phyloP scores from a whole-genome alignment of 257 asterid genomes.

The Scutellaria galericulata region DNA sequence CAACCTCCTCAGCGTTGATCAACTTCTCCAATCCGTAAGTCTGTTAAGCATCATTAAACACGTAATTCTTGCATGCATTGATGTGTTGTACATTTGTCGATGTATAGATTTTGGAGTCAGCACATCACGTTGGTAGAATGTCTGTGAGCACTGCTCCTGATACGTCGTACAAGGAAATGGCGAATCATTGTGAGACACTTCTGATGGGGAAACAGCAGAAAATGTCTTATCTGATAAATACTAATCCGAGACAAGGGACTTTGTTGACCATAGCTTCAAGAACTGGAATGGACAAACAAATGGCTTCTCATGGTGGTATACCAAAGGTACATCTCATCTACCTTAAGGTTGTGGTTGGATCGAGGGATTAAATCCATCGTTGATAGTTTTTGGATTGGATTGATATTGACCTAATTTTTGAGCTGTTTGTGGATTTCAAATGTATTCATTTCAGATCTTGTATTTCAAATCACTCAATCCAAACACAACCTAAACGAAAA shows the following conservation, averaged over 20 bases:
- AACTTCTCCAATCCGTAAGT: slow-evolving; percentile 95
- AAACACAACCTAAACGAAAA: too few relatives aligned
- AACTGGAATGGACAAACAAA: slow-evolving; percentile 40
- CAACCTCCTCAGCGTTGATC: slow-evolving; percentile 77
- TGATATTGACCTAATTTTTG: too few relatives aligned
- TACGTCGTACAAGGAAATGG: slow-evolving; percentile 78
- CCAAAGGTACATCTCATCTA: slow-evolving; percentile 46
- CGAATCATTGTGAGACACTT: slow-evolving; percentile 73
- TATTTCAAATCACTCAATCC: too few relatives aligned
- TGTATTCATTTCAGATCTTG: too few relatives aligned
- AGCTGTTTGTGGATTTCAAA: too few relatives aligned
- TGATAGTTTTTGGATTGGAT: too few relatives aligned
- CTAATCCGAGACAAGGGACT: slow-evolving; percentile 55
- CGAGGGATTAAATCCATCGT: too few relatives aligned
- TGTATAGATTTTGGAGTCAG: slow-evolving; percentile 75
- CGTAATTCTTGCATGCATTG: background rate
- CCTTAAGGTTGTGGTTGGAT: too few relatives aligned
- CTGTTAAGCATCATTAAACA: slow-evolving; percentile 17
- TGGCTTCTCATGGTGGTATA: slow-evolving; percentile 35
- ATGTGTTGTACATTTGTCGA: background rate
- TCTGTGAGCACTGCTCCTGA: slow-evolving; percentile 69
- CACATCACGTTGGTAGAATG: slow-evolving; percentile 75
- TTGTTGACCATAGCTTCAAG: slow-evolving; percentile 53
- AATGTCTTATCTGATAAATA: slow-evolving; percentile 67
- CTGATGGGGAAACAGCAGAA: slow-evolving; percentile 81